Percentiles rank a stretch among this genome's conserved stretches.
phyloP scores from a whole-genome alignment of 176 grass and related monocot genomes.

The Eragrostis nindensis region DNA sequence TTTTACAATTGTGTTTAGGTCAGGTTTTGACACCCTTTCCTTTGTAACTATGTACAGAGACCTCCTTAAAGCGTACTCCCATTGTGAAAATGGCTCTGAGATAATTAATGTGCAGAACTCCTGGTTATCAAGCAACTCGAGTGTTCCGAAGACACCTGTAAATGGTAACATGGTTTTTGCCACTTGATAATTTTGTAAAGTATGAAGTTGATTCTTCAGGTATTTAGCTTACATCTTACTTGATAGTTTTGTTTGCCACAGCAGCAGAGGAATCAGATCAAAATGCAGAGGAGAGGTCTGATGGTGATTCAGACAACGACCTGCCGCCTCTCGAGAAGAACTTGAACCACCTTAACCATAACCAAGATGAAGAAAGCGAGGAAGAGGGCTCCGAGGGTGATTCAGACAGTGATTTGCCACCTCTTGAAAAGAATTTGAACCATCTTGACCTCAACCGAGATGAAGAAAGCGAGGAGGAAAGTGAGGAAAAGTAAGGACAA shows the following conservation, averaged over 20 bases:
- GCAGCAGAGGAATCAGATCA: constrained; percentile 15
- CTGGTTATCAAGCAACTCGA: constrained; percentile 75
- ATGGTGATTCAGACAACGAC: constrained; percentile 72
- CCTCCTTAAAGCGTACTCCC: constrained; percentile 81
- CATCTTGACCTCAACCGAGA: constrained; percentile 56
- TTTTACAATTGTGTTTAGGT: not conserved
- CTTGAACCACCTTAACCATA: constrained; percentile 69
- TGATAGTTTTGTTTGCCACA: constrained; percentile 26
- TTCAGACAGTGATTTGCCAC: constrained; percentile 76
- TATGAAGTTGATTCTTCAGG: not conserved
- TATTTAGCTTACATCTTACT: constrained; percentile 15
- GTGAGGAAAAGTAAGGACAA: constrained; percentile 29
- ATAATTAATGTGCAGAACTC: constrained; percentile 88
- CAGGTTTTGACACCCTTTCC: not conserved
- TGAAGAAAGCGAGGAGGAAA: constrained; percentile 63
- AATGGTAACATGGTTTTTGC: constrained; percentile 53
- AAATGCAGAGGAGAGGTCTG: constrained; percentile 47
- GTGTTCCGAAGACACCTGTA: constrained; percentile 50
- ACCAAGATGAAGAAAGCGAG: constrained; percentile 54
- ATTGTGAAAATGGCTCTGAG: constrained; percentile 81
- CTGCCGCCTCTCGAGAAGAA: constrained; percentile 90
- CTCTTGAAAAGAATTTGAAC: constrained; percentile 87
- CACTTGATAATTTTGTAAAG: constrained; percentile 2
- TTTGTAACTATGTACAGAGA: constrained; percentile 58
- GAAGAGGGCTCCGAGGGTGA: constrained; percentile 62